A percentile compares a stretch with the other conserved stretches of the same genome.
These are phyloP conservation scores for Yarrowia phangngaensis DNA, from an alignment of 805 yeast species.

Conservation along the genomic window DNA sequence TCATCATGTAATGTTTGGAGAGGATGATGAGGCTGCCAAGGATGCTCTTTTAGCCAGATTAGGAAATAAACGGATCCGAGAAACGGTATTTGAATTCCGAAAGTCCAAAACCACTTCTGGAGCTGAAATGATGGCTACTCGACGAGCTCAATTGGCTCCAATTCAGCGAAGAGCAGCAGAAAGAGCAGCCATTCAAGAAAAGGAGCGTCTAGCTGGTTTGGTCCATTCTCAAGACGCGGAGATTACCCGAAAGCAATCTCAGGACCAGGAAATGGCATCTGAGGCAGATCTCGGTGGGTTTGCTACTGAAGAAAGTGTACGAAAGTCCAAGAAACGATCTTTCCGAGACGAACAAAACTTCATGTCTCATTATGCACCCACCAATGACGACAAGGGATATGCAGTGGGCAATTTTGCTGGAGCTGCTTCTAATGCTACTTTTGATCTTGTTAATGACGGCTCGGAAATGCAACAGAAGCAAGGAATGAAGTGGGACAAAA, in stretches of 20 bases:
- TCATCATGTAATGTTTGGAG: conserved; percentile 64
- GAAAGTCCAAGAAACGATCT: conserved; percentile 42
- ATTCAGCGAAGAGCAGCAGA: conserved; percentile 76
- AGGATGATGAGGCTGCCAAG: conserved; percentile 48
- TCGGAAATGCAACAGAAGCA: conserved; percentile 60
- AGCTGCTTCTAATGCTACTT: conserved; percentile 80
- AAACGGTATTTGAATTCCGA: conserved; percentile 90
- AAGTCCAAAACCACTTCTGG: conserved; percentile 45
- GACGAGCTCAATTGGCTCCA: conserved; percentile 86
- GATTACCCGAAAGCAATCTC: not conserved
- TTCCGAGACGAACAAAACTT: conserved; percentile 76
- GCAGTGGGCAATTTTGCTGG: conserved; percentile 57
- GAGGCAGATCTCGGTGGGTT: conserved; percentile 22
- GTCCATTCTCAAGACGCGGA: conserved; percentile 27
- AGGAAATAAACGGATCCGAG: conserved; percentile 65
- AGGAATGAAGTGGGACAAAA: conserved; percentile 86
- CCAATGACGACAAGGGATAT: conserved; percentile 77
- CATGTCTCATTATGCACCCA: conserved; percentile 80
- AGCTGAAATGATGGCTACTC: conserved; percentile 75
- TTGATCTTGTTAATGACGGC: conserved; percentile 77
- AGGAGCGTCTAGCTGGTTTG: conserved; percentile 52
- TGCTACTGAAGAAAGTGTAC: not conserved
- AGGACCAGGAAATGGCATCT: conserved; percentile 14
- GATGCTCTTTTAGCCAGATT: conserved; percentile 66
- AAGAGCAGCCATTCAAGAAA: conserved; percentile 54